These are phyloP conservation scores for Penicillium decumbens DNA, from an alignment of 2,329 filamentous ascomycete genomes.

Conservation along the genomic window DNA sequence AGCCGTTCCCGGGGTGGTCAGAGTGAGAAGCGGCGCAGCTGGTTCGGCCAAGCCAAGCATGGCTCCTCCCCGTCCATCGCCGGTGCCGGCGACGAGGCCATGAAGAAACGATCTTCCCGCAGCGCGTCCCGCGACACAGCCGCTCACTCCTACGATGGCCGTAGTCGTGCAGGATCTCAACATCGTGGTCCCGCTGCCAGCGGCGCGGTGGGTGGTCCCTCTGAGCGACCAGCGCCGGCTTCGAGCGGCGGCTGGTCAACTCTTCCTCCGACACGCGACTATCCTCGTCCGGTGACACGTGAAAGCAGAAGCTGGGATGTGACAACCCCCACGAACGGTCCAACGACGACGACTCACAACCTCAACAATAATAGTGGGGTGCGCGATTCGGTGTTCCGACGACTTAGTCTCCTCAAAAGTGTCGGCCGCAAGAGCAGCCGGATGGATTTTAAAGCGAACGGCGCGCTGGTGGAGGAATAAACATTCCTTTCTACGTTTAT, in stretches of 20 bases:
- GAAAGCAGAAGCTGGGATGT: conserved; percentile 28
- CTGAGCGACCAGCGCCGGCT: conserved; percentile 16
- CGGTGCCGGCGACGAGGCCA: conserved; percentile 21
- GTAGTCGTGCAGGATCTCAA: conserved; percentile 29
- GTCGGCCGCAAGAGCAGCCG: conserved; percentile 66
- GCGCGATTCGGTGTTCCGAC: conserved; percentile 66
- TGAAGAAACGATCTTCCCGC: conserved; percentile 25
- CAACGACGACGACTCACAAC: neutral
- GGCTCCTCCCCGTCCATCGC: conserved; percentile 31
- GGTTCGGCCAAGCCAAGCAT: conserved; percentile 37
- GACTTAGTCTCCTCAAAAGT: conserved; percentile 68
- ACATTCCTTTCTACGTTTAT: conserved; percentile 6
- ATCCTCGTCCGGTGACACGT: conserved; percentile 32
- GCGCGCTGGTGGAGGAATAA: conserved; percentile 38
- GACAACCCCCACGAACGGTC: conserved; percentile 36
- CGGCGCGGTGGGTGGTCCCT: conserved; percentile 11
- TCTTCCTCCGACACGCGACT: conserved; percentile 33
- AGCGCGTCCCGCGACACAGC: conserved; percentile 28
- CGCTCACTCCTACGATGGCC: conserved; percentile 27
- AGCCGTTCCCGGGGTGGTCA: conserved; percentile 33
- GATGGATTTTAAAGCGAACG: conserved; percentile 41
- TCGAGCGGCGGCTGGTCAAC: conserved; percentile 33
- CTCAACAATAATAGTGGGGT: conserved; percentile 23
- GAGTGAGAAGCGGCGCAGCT: conserved; percentile 40
- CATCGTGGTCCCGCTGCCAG: conserved; percentile 21